A percentile compares a stretch with the other conserved stretches of the same genome.
phyloP scores from a whole-genome alignment of 306 rosid genomes.

The Acacia acuminata region DNA sequence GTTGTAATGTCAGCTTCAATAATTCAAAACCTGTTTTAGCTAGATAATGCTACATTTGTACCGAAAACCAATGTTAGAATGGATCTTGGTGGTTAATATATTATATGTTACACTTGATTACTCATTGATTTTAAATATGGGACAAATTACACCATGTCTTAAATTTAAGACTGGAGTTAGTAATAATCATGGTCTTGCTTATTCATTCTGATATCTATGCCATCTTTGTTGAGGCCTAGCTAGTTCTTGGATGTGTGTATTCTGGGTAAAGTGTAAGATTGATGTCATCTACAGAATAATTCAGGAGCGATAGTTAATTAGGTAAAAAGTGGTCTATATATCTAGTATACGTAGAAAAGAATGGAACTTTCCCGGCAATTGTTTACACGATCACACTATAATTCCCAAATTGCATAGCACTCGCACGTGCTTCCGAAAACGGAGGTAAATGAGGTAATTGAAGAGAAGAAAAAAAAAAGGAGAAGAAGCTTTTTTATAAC shows the following conservation, averaged over 20 bases:
- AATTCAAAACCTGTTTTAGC: background rate
- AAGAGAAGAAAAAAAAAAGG: too few relatives aligned
- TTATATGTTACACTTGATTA: background rate
- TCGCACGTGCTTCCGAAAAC: background rate
- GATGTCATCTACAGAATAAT: background rate
- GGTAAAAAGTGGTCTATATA: background rate
- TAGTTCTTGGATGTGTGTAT: background rate
- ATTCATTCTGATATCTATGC: background rate
- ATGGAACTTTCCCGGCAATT: background rate
- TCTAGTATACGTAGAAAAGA: background rate
- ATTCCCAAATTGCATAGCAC: background rate
- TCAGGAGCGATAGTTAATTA: background rate
- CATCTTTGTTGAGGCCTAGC: background rate
- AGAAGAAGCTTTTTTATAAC: background rate
- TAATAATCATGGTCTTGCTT: background rate
- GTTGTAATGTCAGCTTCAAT: background rate
- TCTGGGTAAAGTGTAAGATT: background rate
- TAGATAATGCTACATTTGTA: background rate
- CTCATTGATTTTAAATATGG: too few relatives aligned
- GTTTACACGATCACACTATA: background rate
- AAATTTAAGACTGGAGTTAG: too few relatives aligned
- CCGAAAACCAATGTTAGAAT: background rate
- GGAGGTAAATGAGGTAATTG: too few relatives aligned
- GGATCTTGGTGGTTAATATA: background rate
- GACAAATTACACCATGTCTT: too few relatives aligned